Evolutionary conservation across 306 rosid species (phyloP).

Genomic region (Carpinus fangiana): DNA sequence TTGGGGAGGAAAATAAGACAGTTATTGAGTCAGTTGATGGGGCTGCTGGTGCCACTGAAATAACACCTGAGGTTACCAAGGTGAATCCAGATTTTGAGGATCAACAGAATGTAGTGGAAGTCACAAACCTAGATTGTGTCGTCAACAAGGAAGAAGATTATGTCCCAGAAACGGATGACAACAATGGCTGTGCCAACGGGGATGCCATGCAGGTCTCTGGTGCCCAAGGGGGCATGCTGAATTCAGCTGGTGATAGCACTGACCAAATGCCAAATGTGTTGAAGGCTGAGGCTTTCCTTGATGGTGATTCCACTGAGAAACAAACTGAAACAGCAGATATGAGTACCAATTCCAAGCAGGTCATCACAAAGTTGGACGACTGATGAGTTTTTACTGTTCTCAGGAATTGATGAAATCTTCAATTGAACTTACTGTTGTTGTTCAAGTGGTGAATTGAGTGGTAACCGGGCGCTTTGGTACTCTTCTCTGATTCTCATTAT

Average conservation of each 20-base stretch:
- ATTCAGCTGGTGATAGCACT: slow-evolving; percentile 22
- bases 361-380: not conserved
- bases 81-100: slow-evolving; percentile 26
- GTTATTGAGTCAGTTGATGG: slow-evolving; percentile 17
- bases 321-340: not conserved
- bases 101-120: slow-evolving; percentile 31
- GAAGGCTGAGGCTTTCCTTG: slow-evolving; percentile 4
- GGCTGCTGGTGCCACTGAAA: slow-evolving; percentile 5
- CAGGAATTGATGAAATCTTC: not conserved
- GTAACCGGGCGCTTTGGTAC: not conserved
- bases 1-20: slow-evolving; percentile 21
- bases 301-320: slow-evolving; percentile 7
- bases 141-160: slow-evolving; percentile 17
- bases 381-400: not conserved
- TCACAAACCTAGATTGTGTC: slow-evolving; percentile 21
- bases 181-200: slow-evolving; percentile 11
- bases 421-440: not conserved
- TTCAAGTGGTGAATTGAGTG: not conserved
- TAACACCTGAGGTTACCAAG: slow-evolving; percentile 17
- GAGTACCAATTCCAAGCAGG: not conserved
- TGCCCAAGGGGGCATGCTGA: slow-evolving; percentile 11
- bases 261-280: slow-evolving; percentile 5
- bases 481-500: not conserved
- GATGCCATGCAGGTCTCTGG: slow-evolving; percentile 30
- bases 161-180: slow-evolving; percentile 21